Evolutionary conservation across 495 filamentous ascomycete species (phyloP), one percentile per base, ranked within the genome.

Genomic region (Penicillium robsamsonii): DNA sequence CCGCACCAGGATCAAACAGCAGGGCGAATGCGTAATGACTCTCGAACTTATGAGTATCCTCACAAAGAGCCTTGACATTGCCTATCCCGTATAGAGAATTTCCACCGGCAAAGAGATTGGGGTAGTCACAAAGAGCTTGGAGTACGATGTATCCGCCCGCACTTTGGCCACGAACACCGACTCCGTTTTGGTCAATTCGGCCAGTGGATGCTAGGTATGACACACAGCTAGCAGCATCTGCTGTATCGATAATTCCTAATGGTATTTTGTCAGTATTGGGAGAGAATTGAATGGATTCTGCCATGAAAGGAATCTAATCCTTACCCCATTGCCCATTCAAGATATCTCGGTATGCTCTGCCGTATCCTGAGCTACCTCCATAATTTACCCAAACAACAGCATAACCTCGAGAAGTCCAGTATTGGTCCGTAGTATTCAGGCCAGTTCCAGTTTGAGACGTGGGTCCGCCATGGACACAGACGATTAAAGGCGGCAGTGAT

Each of bases 31-130:
- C 50, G 53, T 80, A 79, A 30, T 67, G 61, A 15, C 62, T 67
- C 65, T 80, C 78, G 49, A 79, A 71, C 60, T 80, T 80, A 47
- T 79, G 78, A 6, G 75, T 79, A 40, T 66, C 64, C 27, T 58
- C 66, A 13, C 49, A 59, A 17, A 78, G 59, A 6, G 55, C 52
- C 45, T 59, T 57, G 20, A 78, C 37, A 38, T 76, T 72, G 55
- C 63, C 61, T 22, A 79, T 70, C 5, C 76, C 76, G 53, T 69
- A 76, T 3, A 67, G 53, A 35, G 62, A 66, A 15, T 68, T 58
- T 2, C 70, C 76, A 4, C 62, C 70, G 1, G 75, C 70, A 41
- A 53, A 66, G 18, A 67, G 33, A 38, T 53, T 37, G 7, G 66
- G 61, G 37, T 58, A 59, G 12, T 47, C 45, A 17, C 50, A 61